These are phyloP conservation scores for Solanum tacnaense DNA, from an alignment of 257 asterid species.

Conservation along the genomic window DNA sequence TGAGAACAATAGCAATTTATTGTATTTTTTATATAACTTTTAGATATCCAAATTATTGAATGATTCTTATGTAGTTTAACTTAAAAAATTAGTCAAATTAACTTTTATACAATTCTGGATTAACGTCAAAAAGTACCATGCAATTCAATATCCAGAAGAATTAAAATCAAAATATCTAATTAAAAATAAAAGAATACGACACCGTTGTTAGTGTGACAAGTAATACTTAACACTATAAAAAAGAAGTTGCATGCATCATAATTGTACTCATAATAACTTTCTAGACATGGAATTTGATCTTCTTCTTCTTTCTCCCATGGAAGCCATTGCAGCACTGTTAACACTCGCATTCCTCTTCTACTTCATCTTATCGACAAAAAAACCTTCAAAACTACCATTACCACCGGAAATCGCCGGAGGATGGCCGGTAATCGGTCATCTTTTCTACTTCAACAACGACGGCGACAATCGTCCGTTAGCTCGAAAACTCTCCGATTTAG, in stretches of 20 bases:
- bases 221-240: no score
- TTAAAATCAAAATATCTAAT: no score
- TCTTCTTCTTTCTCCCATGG: not conserved
- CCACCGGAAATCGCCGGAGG: not conserved
- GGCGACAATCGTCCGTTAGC: not conserved
- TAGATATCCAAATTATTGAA: no score
- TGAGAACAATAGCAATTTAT: no score
- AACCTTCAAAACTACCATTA: not conserved
- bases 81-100: rapidly evolving
- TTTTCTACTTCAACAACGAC: not conserved
- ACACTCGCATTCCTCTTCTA: not conserved
- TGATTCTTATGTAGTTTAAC: no score
- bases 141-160: no score
- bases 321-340: not conserved
- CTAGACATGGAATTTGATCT: not conserved
- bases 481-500: slow-evolving; percentile 1
- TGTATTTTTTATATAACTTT: no score
- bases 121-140: rapidly evolving
- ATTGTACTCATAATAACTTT: not conserved
- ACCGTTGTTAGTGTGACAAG: no score
- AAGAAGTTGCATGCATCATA: no score
- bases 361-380: not conserved
- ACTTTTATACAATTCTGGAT: rapidly evolving
- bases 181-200: no score
- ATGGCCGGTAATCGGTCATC: not conserved